Conservation (phyloP, 306 rosid genomes). For the Rosa lucieae region DNA sequence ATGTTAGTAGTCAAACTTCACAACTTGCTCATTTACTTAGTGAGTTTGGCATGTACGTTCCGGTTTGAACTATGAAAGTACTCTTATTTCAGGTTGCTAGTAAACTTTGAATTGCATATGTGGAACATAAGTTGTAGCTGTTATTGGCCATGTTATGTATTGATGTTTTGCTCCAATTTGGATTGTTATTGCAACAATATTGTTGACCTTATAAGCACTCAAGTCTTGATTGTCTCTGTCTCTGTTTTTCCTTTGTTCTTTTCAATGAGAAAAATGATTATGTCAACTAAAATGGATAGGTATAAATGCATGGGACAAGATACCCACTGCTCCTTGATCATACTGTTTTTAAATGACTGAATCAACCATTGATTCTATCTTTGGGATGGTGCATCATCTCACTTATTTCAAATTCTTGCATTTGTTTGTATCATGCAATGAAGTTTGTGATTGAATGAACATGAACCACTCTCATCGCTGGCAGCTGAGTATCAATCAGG, state of each 20-base stretch:
- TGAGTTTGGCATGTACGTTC: no score
- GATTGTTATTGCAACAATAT: neutral
- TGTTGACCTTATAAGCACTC: neutral
- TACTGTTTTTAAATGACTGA: neutral
- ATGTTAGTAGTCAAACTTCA: no score
- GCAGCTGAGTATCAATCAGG: slow-evolving; percentile 86
- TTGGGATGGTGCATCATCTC: slow-evolving; percentile 14
- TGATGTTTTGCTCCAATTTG: neutral
- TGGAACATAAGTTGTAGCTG: neutral
- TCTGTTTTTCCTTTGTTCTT: neutral
- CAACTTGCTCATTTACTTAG: no score
- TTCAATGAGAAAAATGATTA: neutral
- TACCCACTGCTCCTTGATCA: neutral
- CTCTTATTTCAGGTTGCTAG: no score
- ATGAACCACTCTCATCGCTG: slow-evolving; percentile 79
- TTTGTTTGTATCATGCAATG: neutral
- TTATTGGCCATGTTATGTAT: neutral
- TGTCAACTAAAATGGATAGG: neutral
- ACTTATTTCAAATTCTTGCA: slow-evolving; percentile 11
- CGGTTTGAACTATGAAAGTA: no score
- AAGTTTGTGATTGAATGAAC: slow-evolving; percentile 34
- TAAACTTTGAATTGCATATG: neutral
- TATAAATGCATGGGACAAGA: neutral
- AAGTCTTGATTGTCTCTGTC: neutral
- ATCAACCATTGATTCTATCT: neutral